Evolutionary conservation across 345 rosid species (phyloP).

Genomic region (Heritiera fomes): DNA sequence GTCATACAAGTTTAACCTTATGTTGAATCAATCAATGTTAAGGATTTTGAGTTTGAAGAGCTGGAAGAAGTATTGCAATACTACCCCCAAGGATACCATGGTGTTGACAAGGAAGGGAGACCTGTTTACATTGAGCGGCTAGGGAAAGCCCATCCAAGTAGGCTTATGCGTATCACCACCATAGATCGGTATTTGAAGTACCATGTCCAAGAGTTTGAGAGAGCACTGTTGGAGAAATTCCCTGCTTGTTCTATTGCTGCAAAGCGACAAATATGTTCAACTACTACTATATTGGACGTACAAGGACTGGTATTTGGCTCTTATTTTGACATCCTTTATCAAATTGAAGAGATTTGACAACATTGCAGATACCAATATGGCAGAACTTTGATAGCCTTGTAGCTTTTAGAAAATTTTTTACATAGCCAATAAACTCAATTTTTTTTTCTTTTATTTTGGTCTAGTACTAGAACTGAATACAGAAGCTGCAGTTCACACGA

Average conservation of each 20-base stretch:
- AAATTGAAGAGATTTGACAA: constrained; percentile 8
- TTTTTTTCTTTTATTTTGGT: neutral
- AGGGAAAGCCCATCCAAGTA: constrained; percentile 88
- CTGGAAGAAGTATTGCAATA: constrained; percentile 84
- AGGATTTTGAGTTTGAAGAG: constrained; percentile 95
- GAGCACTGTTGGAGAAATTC: constrained; percentile 76
- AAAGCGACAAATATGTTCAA: constrained; percentile 69
- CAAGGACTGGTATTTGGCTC: constrained; percentile 74
- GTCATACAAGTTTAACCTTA: neutral
- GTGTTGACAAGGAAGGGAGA: constrained; percentile 95
- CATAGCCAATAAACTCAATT: neutral
- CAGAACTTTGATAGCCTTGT: constrained; percentile 17
- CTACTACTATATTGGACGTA: constrained; percentile 90
- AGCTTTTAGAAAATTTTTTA: neutral
- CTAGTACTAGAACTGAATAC: neutral
- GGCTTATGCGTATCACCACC: constrained; percentile 78
- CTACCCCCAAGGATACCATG: constrained; percentile 98
- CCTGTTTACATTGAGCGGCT: constrained; percentile 94
- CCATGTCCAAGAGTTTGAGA: constrained; percentile 98
- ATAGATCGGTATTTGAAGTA: constrained; percentile 81
- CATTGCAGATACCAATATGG: neutral
- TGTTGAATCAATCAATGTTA: constrained; percentile 3
- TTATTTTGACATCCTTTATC: constrained; percentile 16
- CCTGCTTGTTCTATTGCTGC: constrained; percentile 94
- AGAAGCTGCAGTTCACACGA: neutral